Evolutionary conservation across 2,329 filamentous ascomycete species (phyloP).

Genomic region (Colletotrichum kahawae): DNA sequence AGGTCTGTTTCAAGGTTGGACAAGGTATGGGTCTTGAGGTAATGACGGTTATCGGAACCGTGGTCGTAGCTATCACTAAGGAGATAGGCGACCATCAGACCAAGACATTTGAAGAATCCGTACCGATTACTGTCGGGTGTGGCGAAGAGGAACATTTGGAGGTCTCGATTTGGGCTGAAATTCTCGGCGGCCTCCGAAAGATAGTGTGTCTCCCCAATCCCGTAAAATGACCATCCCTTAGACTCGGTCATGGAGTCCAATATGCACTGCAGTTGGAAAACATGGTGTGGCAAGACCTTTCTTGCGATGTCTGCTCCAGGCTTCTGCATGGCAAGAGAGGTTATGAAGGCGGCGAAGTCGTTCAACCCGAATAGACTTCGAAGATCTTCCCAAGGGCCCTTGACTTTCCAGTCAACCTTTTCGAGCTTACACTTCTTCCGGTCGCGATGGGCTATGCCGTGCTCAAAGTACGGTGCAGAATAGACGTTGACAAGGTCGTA

Average conservation of each 20-base stretch:
- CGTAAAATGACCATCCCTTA: slow-evolving; percentile 45
- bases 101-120: not conserved
- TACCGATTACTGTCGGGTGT: not conserved
- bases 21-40: not conserved
- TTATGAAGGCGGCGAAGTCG: slow-evolving; percentile 51
- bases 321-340: slow-evolving; percentile 49
- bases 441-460: not conserved
- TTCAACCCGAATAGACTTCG: slow-evolving; percentile 48
- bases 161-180: not conserved
- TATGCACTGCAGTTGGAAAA: slow-evolving; percentile 56
- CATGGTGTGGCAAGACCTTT: slow-evolving; percentile 49
- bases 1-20: not conserved
- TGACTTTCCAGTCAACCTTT: slow-evolving; percentile 31
- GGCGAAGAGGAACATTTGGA: not conserved
- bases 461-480: slow-evolving; percentile 30
- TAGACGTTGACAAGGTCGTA: slow-evolving; percentile 55
- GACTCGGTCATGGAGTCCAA: slow-evolving; percentile 50
- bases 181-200: not conserved
- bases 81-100: not conserved
- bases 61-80: not conserved
- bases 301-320: slow-evolving; percentile 37
- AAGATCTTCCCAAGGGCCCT: slow-evolving; percentile 19
- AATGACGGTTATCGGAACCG: not conserved
- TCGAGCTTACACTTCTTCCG: not conserved
- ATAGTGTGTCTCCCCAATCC: slow-evolving; percentile 17